Evolutionary conservation across 345 rosid genomes (phyloP).

Genomic region (Toxicodendron radicans): DNA sequence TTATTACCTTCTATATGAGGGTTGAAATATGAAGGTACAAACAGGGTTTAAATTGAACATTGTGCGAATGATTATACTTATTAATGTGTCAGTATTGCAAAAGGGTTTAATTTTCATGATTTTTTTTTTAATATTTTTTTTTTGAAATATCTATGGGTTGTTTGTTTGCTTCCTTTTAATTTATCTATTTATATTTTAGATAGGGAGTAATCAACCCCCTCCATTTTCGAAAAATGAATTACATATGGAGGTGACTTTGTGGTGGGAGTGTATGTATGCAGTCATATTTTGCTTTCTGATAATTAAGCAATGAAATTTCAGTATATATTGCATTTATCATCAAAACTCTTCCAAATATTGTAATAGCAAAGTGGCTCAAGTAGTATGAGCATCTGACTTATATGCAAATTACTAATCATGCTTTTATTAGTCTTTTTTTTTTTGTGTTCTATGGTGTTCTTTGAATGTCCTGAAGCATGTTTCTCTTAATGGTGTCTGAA

Average conservation of each 20-base stretch:
- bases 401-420: too few species aligned
- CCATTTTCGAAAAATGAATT: neutral
- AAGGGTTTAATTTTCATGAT: neutral
- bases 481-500: slow-evolving; percentile 15
- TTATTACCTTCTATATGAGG: neutral
- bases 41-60: neutral
- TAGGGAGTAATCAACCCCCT: neutral
- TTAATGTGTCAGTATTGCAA: neutral
- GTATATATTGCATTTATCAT: neutral
- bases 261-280: neutral
- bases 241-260: neutral
- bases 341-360: neutral
- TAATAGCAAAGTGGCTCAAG: neutral
- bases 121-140: too few species aligned
- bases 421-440: neutral
- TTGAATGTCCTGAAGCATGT: neutral
- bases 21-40: neutral
- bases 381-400: neutral
- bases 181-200: neutral
- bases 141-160: too few species aligned
- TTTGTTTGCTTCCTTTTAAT: neutral
- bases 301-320: neutral
- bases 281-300: neutral
- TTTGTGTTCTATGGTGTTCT: neutral
- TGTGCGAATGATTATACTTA: neutral